Evolutionary conservation across 1,284 basidiomycete species (phyloP).

Genomic region (Ceraceosorus guamensis): DNA sequence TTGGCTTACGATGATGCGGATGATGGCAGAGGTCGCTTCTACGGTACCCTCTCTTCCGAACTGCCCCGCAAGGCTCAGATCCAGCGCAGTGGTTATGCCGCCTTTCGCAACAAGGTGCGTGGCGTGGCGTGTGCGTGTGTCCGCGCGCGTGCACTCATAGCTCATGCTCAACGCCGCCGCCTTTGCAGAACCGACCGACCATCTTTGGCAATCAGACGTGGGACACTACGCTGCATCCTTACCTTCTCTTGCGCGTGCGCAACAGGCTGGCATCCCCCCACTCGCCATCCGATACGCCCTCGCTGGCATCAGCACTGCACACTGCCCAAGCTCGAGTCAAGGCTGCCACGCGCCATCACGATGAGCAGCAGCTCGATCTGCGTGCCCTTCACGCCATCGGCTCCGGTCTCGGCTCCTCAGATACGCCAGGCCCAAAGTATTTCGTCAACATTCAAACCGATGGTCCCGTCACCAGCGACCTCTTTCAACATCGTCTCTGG

Average conservation of each 20-base stretch:
- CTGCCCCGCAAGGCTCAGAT: slow-evolving; percentile 43
- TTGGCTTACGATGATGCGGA: slow-evolving; percentile 22
- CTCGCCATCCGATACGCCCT: slow-evolving; percentile 1
- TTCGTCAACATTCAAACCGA: slow-evolving; percentile 82
- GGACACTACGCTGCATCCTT: slow-evolving; percentile 70
- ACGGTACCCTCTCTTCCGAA: slow-evolving; percentile 45
- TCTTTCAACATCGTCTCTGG: slow-evolving; percentile 82
- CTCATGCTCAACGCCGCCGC: no score
- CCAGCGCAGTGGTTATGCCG: slow-evolving; percentile 57
- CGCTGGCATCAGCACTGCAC: no score
- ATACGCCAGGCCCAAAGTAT: slow-evolving; percentile 46
- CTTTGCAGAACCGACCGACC: slow-evolving; percentile 52
- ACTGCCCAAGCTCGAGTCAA: neutral
- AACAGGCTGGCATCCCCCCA: slow-evolving; percentile 23
- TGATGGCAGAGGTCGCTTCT: slow-evolving; percentile 39
- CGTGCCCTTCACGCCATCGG: slow-evolving; percentile 32
- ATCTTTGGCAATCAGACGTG: slow-evolving; percentile 74
- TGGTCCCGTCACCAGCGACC: slow-evolving; percentile 58
- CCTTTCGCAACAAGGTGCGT: slow-evolving; percentile 69
- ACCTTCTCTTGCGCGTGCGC: slow-evolving; percentile 68
- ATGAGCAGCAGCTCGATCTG: slow-evolving; percentile 1
- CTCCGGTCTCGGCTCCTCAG: slow-evolving; percentile 24
- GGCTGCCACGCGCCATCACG: slow-evolving; percentile 3
- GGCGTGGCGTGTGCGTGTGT: no score
- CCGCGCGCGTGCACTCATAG: neutral